Base-by-base conservation (phyloP, 2,329 filamentous ascomycete species). In the Apiospora koreana region DNA sequence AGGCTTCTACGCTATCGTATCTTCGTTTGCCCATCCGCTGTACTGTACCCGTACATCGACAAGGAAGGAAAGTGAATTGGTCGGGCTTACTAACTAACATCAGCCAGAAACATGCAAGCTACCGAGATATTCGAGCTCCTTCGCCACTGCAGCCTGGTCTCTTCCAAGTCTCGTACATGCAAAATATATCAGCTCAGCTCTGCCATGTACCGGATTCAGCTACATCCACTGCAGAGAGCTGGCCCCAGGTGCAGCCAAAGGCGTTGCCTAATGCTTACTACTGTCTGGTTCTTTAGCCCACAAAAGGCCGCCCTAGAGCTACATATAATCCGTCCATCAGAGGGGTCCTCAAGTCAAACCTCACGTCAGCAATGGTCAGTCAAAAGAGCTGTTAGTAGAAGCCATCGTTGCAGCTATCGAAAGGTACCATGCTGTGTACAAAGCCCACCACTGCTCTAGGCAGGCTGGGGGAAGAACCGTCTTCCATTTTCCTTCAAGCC, bases 341-440 rank as follows among this genome's bases (percentile, higher is more conserved):
- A 62, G 54, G 54, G 54, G 54, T 62, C 21, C 54, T 62, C 54
- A 38, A 38, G 54, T 38, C 54, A 62, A 62, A 31, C 54, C 54
- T 38, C 54, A 62, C 54, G 31, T 62, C 54, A 62, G 54, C 54
- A 38, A 38, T 54, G 31, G 21, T 38, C 18, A 38, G 54, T 38
- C 18, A 38, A 8, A 58, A 58, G 25, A 7, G 21, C 21, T n/a
- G 54, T 38, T 62, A 38, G 54, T 38, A 14, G 31, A 62, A 38
- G 54, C 54, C 54, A 62, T 62, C 54, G 54, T 62, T 62, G 10
- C 6, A 62, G 54, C 54, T 62, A 62, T 62, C 31, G 54, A 38
- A 62, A 54, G 48, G 14, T 62, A 62, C 31, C 31, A 38, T 23
- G 54, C 31, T 62, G 4, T n/a, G 54, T 62, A 62, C 31, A 62